Base-by-base conservation (phyloP, 208 protist genomes). In the Wallacemonas collosoma region DNA sequence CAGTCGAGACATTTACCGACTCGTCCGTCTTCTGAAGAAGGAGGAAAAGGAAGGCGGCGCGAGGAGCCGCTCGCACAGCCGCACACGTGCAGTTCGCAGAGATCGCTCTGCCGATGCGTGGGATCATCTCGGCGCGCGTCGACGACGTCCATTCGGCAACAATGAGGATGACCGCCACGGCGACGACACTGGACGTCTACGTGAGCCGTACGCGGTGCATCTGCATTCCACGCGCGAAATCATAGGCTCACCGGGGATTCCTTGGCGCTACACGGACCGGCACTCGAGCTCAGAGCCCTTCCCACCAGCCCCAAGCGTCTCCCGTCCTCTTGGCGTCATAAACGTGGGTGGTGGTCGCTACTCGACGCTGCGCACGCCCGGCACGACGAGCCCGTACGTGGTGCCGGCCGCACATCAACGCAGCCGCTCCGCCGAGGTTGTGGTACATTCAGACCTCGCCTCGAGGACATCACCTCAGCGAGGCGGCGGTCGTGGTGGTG, bases 241-340 rank as follows among this genome's bases (percentile, higher is more conserved):
- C 45, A 48, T 68, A 66, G 73, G 68, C 47, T 72, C 80, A 4
- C 35, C 82, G 7, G 80, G 78, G 9, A 75, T 84, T 26, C 84
- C 88, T 15, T 93, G 88, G 88, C 85, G 85, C 14, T 87, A 86
- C 70, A 73, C 71, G 8, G 71, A 75, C 12, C 17, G 48, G 8
- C 57, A 70, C 14, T 51, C 66, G 11, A 38, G 61, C 6, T 70
- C 47, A 36, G 73, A 75, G 36, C 68, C 77, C 9, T 78, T 81
- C 45, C 73, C 72, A 4, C 61, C 75, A 11, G 62, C 84, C 9
- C 68, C 89, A 40, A 74, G 74, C 35, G 50, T 94, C 3, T 71
- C 78, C 15, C 81, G 86, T 6, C 89, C 89, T 14, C 77, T 94
- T 9, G 89, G 89, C 6, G 86, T 80, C 70, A 91, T 94, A 40